phyloP scores from a whole-genome alignment of 805 yeast genomes.

The Wickerhamiella shivajii region DNA sequence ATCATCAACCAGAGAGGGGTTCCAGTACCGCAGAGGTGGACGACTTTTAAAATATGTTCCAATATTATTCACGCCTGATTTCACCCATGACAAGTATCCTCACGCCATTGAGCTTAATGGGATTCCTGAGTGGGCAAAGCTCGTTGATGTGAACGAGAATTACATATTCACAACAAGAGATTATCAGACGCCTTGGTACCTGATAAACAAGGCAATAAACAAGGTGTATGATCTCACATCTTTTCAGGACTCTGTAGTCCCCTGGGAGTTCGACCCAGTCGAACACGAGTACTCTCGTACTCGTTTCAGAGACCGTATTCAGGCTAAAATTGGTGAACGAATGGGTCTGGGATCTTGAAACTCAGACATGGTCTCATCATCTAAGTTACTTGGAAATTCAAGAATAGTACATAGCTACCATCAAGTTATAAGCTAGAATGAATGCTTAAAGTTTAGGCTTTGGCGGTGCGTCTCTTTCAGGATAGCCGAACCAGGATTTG shows the following conservation, averaged over 20 bases:
- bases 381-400: no score
- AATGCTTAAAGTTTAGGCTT: no score
- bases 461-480: no score
- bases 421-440: no score
- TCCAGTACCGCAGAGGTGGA: constrained; percentile 16
- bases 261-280: constrained; percentile 21
- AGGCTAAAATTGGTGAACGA: no score
- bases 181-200: constrained; percentile 22
- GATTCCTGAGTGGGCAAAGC: constrained; percentile 31
- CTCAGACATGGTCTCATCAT: no score
- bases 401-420: no score
- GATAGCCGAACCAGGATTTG: not conserved
- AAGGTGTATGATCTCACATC: constrained; percentile 15
- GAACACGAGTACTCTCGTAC: no score
- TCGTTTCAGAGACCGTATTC: no score
- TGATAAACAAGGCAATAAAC: constrained; percentile 20
- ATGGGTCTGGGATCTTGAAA: no score
- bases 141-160: constrained; percentile 35
- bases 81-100: constrained; percentile 24
- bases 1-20: constrained; percentile 38
- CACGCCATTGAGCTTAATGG: constrained; percentile 4
- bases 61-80: constrained; percentile 38
- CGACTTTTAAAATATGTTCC: constrained; percentile 38
- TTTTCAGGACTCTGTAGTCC: constrained; percentile 7
- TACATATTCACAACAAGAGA: constrained; percentile 33